Evolutionary conservation across 169 alveolate species (phyloP).

Genomic region (Plasmodium ovale): DNA sequence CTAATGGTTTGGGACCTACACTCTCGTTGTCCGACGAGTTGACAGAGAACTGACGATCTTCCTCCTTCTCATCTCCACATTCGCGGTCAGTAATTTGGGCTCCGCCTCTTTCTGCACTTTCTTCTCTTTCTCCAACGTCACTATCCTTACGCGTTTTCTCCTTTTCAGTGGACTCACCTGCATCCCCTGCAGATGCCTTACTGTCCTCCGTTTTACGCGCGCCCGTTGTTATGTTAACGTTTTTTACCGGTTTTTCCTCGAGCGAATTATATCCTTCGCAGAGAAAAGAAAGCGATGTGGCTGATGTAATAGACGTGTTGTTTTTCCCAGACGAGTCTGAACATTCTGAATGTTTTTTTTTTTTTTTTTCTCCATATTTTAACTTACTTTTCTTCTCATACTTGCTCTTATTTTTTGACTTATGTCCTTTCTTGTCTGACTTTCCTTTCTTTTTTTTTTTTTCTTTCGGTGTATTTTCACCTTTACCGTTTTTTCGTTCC

Average conservation of each 20-base stretch:
- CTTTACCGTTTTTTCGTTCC: background rate
- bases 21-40: slow-evolving; percentile 56
- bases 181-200: no score
- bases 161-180: background rate
- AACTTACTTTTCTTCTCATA: background rate
- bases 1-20: slow-evolving; percentile 79
- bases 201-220: no score
- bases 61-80: background rate
- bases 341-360: background rate
- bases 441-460: slow-evolving; percentile 10
- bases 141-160: background rate
- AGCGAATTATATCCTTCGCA: slow-evolving; percentile 57
- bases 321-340: background rate
- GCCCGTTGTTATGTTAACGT: no score
- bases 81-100: background rate
- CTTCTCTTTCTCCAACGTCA: slow-evolving; percentile 13
- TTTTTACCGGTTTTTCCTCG: background rate
- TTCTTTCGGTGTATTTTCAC: background rate
- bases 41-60: background rate
- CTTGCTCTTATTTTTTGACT: background rate
- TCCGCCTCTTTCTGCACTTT: background rate
- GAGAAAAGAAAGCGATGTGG: slow-evolving; percentile 58
- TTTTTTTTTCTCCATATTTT: slow-evolving; percentile 15
- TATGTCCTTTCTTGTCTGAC: background rate
- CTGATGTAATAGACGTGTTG: slow-evolving; percentile 21